Evolutionary conservation across 306 rosid species (phyloP), one percentile per base, ranked within the genome.

Genomic region (Senna tora): DNA sequence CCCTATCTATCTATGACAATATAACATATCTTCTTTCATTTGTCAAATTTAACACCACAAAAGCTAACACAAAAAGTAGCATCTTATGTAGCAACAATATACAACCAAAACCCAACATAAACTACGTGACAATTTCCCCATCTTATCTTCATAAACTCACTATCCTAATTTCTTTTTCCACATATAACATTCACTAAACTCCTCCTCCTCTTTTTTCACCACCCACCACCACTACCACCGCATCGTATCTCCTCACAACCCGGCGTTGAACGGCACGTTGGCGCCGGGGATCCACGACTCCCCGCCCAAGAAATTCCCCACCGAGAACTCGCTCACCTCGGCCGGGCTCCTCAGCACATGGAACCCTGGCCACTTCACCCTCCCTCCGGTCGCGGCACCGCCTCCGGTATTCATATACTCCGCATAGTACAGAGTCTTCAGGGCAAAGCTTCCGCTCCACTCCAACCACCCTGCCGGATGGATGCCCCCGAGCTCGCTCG

Each of bases 351-450:
- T 77, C 9, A 92, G 76, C 0, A 86, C 87, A 50, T n/a, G 91
- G 75, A 79, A 92, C 2, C 98, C 96, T 0, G 61, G 57, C 98
- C 96, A 92, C 0, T 65, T 66, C 28, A 92, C 98, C 71, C 98
- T 82, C 9, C 96, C 84, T 0, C 20, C 76, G 0, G 92, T 85
- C 25, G 63, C 76, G 1, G 91, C 88, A 13, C 98, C 95, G 1
- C 73, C 30, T 7, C 98, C 98, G 0, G 60, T 32, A 52, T 92
- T 92, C 92, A 75, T 79, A 49, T 76, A 84, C 77, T 92, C 98
- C 0, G 77, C 98, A 25, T 92, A 92, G 15, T 88, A 90, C 1
- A 88, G 77, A 0, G 92, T 90, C 5, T 58, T 56, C 16, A 90
- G 66, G 3, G 69, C 98, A 56, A 88, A 88, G 66, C 30, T 71